Evolutionary conservation across 306 rosid genomes (phyloP).

Genomic region (Acacia acuminata): DNA sequence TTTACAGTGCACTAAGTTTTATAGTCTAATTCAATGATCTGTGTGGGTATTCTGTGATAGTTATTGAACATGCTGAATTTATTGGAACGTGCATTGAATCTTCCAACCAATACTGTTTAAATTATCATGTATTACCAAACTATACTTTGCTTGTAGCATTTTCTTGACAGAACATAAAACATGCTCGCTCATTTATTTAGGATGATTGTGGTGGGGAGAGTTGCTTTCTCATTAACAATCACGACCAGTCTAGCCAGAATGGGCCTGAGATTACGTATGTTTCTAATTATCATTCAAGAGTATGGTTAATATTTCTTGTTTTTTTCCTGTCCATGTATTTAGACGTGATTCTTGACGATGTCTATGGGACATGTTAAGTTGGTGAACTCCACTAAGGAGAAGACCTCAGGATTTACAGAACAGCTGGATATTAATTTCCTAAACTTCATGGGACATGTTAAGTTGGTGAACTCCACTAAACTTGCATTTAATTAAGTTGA

Average conservation of each 20-base stretch:
- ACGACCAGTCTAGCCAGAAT: constrained; percentile 49
- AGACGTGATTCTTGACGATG: constrained; percentile 6
- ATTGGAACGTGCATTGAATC: constrained; percentile 17
- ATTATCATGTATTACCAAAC: constrained; percentile 4
- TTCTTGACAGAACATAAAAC: constrained; percentile 25
- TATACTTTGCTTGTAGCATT: constrained; percentile 20
- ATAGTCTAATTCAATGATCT: constrained; percentile 13
- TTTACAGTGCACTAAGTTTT: constrained; percentile 6
- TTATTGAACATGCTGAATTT: constrained; percentile 22
- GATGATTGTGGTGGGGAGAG: constrained; percentile 79
- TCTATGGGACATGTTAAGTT: not conserved
- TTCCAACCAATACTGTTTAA: not conserved
- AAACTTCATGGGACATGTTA: no score
- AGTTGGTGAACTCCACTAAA: no score
- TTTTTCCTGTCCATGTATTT: not conserved
- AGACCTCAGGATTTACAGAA: not conserved
- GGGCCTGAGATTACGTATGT: constrained; percentile 75
- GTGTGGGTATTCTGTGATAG: not conserved
- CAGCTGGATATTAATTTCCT: not conserved
- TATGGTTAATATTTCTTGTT: constrained; percentile 21
- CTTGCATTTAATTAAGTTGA: not conserved
- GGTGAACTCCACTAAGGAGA: constrained; percentile 6
- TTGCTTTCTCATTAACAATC: constrained; percentile 72
- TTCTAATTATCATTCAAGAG: constrained; percentile 18
- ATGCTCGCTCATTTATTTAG: constrained; percentile 39